Evolutionary conservation across 257 asterid genomes (phyloP), one percentile per base, ranked within the genome.

Genomic region (Fraxinus cuspidata): DNA sequence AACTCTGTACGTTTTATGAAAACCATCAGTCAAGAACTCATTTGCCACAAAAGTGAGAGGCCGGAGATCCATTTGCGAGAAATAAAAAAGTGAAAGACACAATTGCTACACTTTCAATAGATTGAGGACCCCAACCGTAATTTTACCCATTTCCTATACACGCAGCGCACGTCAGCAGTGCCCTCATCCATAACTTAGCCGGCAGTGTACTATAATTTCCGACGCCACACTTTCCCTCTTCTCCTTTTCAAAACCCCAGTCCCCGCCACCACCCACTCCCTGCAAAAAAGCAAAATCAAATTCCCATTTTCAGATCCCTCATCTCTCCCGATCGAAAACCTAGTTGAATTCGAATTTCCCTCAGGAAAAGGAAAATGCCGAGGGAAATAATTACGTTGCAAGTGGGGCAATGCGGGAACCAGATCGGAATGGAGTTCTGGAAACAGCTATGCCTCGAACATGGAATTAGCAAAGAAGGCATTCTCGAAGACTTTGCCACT

Each of bases 341-440:
- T 74, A 82, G 75, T 10, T 35, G 29, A 67, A 53, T 37, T 37
- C 42, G 2, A 37, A 53, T n/a, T 18, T 53, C 18, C 32, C 31
- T 1, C 29, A 63, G 73, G 42, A 16, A 40, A 47, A 63, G 58
- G 11, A 77, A 81, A 84, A 96, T 96, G 99, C 99, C 99, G 83
- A 86, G 99, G 84, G 99, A 96, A 74, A 96, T 96, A 3, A 93
- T 96, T 51, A 96, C 98, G 34, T 79, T 96, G 80, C 98, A 96
- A 73, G 99, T 96, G 68, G 99, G 99, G 51, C 99, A 96, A 90
- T 96, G 99, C 82, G 99, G 99, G 79, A 96, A 93, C 80, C 99
- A 96, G 94, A 96, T 96, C 89, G 99, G 99, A 19, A 93, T 96
- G 99, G 99, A 96, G 89, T 96, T 93, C 84, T 96, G 99, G 99